phyloP scores from a whole-genome alignment of 2,329 filamentous ascomycete species.

The Chaetomium sp. region DNA sequence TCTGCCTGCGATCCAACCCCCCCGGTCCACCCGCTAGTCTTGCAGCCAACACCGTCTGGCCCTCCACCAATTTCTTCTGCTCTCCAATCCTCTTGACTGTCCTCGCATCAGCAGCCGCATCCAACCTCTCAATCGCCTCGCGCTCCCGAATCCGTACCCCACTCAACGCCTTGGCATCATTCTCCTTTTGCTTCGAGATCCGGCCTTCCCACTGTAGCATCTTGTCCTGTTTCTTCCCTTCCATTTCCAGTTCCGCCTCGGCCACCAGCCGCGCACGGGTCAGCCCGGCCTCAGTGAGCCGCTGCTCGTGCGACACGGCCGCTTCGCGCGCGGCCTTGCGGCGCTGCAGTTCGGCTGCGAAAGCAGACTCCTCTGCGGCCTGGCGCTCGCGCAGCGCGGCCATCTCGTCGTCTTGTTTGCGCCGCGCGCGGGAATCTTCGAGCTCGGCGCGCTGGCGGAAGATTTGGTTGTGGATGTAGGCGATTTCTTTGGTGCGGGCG shows the following conservation, averaged over 20 bases:
- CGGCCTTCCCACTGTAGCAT: conserved; percentile 44
- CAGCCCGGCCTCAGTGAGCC: conserved; percentile 40
- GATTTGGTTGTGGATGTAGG: conserved; percentile 45
- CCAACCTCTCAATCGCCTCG: conserved; percentile 44
- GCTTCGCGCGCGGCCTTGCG: conserved; percentile 32
- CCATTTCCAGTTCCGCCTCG: conserved; percentile 41
- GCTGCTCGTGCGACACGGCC: conserved; percentile 41
- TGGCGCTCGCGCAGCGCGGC: conserved; percentile 38
- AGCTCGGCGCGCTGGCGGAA: conserved; percentile 43
- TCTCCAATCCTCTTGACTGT: conserved; percentile 41
- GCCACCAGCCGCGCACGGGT: conserved; percentile 39
- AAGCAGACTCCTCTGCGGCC: conserved; percentile 40
- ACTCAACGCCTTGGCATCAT: conserved; percentile 44
- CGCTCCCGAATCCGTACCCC: conserved; percentile 44
- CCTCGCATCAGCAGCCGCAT: conserved; percentile 40
- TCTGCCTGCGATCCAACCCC: conserved; percentile 40
- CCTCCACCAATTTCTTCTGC: conserved; percentile 46
- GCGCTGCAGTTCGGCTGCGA: conserved; percentile 32
- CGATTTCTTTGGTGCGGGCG: conserved; percentile 45
- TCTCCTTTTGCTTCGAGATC: conserved; percentile 40
- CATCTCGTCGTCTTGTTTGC: conserved; percentile 42
- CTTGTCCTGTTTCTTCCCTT: conserved; percentile 38
- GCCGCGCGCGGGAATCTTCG: conserved; percentile 44
- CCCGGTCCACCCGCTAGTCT: conserved; percentile 26
- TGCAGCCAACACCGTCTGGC: conserved; percentile 34